Evolutionary conservation across 345 rosid species (phyloP).

Genomic region (Lumnitzera littorea): DNA sequence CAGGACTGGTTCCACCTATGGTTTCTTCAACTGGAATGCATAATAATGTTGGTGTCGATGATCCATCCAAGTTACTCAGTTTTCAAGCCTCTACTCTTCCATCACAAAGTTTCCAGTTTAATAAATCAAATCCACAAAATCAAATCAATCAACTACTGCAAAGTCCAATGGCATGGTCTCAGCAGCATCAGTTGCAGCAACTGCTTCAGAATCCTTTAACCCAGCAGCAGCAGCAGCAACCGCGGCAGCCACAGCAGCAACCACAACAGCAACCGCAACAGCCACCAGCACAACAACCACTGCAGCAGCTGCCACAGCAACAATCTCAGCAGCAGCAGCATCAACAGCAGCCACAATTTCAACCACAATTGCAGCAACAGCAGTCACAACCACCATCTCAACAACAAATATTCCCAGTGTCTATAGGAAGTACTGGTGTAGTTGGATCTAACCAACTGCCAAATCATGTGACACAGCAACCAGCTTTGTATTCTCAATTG

Average conservation of each 20-base stretch:
- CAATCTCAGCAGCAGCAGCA: conserved; percentile 11
- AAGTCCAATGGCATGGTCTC: conserved; percentile 52
- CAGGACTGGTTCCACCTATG: conserved; percentile 53
- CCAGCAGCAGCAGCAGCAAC: conserved; percentile 35
- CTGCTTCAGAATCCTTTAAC: conserved; percentile 18
- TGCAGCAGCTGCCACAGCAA: conserved; percentile 18
- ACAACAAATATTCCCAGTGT: conserved; percentile 35
- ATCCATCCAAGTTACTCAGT: conserved; percentile 76
- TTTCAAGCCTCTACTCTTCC: conserved; percentile 62
- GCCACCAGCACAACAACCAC: conserved; percentile 29
- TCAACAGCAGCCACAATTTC: conserved; percentile 21
- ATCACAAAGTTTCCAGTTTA: conserved; percentile 50
- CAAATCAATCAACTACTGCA: conserved; percentile 56
- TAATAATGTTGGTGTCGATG: conserved; percentile 49
- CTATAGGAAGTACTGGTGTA: conserved; percentile 38
- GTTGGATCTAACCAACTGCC: conserved; percentile 38
- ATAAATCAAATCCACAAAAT: conserved; percentile 47
- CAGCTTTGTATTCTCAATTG: conserved; percentile 38
- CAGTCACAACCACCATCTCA: conserved; percentile 14
- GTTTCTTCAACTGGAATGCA: conserved; percentile 55
- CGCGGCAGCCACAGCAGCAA: conserved; percentile 25
- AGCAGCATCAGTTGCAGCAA: conserved; percentile 60
- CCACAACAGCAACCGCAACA: conserved; percentile 22
- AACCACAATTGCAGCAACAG: too few species aligned
- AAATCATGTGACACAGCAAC: conserved; percentile 40